A percentile compares a stretch with the other conserved stretches of the same genome.
phyloP scores from a whole-genome alignment of 352 stramenopile species.

The Phytopythium kandeliae region DNA sequence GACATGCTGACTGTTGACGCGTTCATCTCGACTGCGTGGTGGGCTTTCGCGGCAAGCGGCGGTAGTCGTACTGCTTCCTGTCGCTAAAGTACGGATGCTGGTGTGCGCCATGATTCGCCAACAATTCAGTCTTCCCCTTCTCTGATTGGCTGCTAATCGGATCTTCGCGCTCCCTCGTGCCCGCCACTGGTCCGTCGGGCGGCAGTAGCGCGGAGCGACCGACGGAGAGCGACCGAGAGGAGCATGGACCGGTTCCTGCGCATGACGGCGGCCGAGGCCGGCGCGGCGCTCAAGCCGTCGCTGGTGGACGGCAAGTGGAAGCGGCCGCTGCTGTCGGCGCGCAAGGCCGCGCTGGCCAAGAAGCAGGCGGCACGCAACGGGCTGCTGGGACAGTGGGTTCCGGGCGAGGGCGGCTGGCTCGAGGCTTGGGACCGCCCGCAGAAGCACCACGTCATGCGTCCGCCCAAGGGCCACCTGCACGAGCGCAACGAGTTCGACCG shows the following conservation, averaged over 20 bases:
- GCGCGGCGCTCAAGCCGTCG: slow-evolving; percentile 72
- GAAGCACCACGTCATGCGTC: slow-evolving; percentile 85
- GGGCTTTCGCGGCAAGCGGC: neutral
- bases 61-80: neutral
- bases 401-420: slow-evolving; percentile 77
- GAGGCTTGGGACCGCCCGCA: slow-evolving; percentile 66
- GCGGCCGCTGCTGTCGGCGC: slow-evolving; percentile 71
- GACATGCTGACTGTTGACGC: slow-evolving; percentile 14
- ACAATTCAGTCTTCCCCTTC: slow-evolving; percentile 2
- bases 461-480: slow-evolving; percentile 74
- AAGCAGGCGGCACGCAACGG: slow-evolving; percentile 70
- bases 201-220: neutral
- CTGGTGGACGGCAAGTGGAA: slow-evolving; percentile 84
- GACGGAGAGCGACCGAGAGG: slow-evolving; percentile 1
- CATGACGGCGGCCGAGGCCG: slow-evolving; percentile 63
- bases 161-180: slow-evolving; percentile 10
- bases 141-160: slow-evolving; percentile 23
- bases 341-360: slow-evolving; percentile 79
- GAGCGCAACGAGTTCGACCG: slow-evolving; percentile 82
- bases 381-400: slow-evolving; percentile 69
- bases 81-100: slow-evolving; percentile 15
- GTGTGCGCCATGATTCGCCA: slow-evolving; percentile 12
- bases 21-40: slow-evolving; percentile 8
- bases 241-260: slow-evolving; percentile 69
- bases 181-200: slow-evolving; percentile 7